These are phyloP conservation scores for Fusarium sp. DNA, from an alignment of 2,329 filamentous ascomycete genomes.

Conservation along the genomic window DNA sequence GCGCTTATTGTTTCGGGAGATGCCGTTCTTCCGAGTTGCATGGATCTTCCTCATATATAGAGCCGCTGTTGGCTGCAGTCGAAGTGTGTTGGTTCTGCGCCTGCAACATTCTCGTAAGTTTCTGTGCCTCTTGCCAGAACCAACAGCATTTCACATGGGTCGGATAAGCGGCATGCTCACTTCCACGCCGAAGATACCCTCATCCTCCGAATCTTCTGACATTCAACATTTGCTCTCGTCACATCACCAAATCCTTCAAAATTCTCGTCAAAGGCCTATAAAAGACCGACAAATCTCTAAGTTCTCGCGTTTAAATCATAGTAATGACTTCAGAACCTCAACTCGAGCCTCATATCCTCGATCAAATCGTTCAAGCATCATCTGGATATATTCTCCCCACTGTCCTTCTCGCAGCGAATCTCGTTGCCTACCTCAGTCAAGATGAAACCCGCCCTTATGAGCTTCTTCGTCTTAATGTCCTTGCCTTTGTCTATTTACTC, in stretches of 20 bases:
- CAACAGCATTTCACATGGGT: neutral
- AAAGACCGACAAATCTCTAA: neutral
- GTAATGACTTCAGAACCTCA: neutral
- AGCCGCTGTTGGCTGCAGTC: neutral
- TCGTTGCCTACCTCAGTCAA: neutral
- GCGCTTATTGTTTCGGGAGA: neutral
- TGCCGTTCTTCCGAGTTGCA: neutral
- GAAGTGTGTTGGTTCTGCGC: neutral
- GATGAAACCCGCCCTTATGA: neutral
- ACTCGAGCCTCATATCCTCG: accelerated
- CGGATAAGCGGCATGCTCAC: neutral
- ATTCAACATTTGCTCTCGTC: neutral
- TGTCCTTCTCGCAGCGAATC: neutral
- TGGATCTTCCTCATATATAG: neutral
- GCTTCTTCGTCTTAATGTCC: neutral
- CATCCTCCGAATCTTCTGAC: neutral
- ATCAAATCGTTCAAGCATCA: neutral
- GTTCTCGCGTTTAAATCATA: accelerated
- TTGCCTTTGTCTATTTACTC: neutral
- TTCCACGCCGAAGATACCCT: neutral
- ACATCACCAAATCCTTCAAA: neutral
- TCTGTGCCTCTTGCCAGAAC: neutral
- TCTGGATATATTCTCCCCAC: neutral
- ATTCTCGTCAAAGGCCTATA: accelerated
- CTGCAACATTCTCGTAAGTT: neutral